Percentiles rank a stretch among this genome's conserved stretches.
phyloP scores from a whole-genome alignment of 805 yeast species.

The Wickerhamomyces chaumierensis region DNA sequence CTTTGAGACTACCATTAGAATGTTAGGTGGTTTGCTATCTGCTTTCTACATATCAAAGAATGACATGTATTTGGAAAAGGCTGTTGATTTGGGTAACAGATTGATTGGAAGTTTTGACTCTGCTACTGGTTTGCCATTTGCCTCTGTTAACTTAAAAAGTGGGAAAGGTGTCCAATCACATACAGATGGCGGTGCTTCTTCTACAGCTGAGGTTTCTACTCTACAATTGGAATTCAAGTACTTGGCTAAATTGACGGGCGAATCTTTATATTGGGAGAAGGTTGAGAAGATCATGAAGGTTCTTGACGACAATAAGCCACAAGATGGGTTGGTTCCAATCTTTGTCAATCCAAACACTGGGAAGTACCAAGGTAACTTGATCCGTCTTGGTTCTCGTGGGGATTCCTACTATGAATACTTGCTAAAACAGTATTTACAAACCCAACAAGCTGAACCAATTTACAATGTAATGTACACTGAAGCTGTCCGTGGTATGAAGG shows the following conservation, averaged over 20 bases:
- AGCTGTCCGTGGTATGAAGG: conserved; percentile 66
- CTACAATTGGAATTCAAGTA: conserved; percentile 82
- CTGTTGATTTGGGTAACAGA: conserved; percentile 68
- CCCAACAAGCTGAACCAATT: conserved; percentile 44
- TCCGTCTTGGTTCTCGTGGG: conserved; percentile 84
- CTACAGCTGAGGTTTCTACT: conserved; percentile 85
- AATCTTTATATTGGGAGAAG: conserved; percentile 62
- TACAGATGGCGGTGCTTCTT: conserved; percentile 66
- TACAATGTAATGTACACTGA: conserved; percentile 70
- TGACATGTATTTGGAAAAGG: conserved; percentile 64
- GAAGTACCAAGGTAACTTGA: conserved; percentile 46
- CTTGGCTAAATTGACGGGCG: conserved; percentile 71
- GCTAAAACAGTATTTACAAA: conserved; percentile 75
- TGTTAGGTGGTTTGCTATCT: conserved; percentile 87
- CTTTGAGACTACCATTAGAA: conserved; percentile 89
- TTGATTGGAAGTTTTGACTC: conserved; percentile 60
- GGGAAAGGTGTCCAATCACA: conserved; percentile 51
- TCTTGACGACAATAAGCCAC: conserved; percentile 51
- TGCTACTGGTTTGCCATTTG: conserved; percentile 60
- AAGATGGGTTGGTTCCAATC: conserved; percentile 76
- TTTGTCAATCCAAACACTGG: conserved; percentile 70
- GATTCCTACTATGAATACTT: conserved; percentile 89
- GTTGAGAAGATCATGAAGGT: conserved; percentile 66
- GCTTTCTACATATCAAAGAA: conserved; percentile 66
- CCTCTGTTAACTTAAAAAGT: conserved; percentile 62